These are phyloP conservation scores for Skeletonema menzelii DNA, from an alignment of 108 stramenopile genomes.

Conservation along the genomic window DNA sequence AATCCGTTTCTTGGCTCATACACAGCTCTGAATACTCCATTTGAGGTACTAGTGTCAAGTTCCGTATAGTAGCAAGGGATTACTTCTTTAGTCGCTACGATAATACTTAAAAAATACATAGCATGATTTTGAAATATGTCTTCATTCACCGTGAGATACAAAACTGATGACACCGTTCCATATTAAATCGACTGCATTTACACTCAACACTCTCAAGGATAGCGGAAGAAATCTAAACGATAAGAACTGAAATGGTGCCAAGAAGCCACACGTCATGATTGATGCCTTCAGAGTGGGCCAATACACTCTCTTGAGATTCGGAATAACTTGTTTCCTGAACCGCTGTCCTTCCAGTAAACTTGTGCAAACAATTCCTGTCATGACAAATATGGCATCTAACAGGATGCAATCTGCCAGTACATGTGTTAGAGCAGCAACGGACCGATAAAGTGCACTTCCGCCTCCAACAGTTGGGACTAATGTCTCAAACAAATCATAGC, in stretches of 20 bases:
- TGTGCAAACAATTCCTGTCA: constrained; percentile 28
- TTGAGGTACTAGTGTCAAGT: too few species aligned
- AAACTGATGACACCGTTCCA: constrained; percentile 48
- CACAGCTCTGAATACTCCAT: too few species aligned
- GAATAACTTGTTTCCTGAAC: constrained; percentile 23
- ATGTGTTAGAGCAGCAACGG: constrained; percentile 23
- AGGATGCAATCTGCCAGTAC: constrained; percentile 41
- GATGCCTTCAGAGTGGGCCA: constrained; percentile 36
- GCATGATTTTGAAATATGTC: too few species aligned
- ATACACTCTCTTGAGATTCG: neutral
- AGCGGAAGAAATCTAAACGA: constrained; percentile 43
- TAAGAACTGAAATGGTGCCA: constrained; percentile 42
- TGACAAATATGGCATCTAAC: constrained; percentile 34
- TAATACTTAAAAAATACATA: too few species aligned
- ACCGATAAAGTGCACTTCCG: constrained; percentile 1
- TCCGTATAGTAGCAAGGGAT: too few species aligned
- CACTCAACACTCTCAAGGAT: constrained; percentile 40
- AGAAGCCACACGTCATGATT: constrained; percentile 9
- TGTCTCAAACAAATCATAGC: constrained; percentile 37
- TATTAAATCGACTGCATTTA: constrained; percentile 43
- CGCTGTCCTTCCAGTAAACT: constrained; percentile 35
- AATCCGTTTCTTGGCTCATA: too few species aligned
- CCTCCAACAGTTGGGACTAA: constrained; percentile 19
- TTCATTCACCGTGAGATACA: neutral
- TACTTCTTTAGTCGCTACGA: neutral